These are phyloP conservation scores for Apiospora kogelbergensis DNA, from an alignment of 2,329 filamentous ascomycete species.

Conservation along the genomic window DNA sequence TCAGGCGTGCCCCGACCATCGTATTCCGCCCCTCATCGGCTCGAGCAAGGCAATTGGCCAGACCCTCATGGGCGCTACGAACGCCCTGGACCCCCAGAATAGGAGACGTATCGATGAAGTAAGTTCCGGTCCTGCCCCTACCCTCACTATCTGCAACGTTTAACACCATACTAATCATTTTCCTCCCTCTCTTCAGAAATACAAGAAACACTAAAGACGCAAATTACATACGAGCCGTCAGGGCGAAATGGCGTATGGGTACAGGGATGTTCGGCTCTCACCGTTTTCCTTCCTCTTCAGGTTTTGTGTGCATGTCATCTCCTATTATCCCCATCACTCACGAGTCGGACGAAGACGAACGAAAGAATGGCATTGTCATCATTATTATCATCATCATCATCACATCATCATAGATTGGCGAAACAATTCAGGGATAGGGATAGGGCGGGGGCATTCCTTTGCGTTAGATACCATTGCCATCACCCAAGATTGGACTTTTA, in stretches of 20 bases:
- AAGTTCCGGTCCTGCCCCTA: slow-evolving; percentile 44
- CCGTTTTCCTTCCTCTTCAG: not conserved
- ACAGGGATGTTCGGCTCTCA: not conserved
- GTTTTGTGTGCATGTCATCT: not conserved
- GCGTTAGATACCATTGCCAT: slow-evolving; percentile 9
- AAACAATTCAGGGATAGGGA: slow-evolving; percentile 6
- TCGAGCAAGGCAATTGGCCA: slow-evolving; percentile 86
- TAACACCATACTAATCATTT: slow-evolving; percentile 13
- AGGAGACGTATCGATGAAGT: slow-evolving; percentile 84
- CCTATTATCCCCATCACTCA: not conserved
- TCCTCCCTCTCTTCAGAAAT: slow-evolving; percentile 40
- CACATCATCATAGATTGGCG: slow-evolving; percentile 9
- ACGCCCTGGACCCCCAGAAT: slow-evolving; percentile 83
- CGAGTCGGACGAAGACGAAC: slow-evolving; percentile 1
- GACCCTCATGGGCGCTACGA: slow-evolving; percentile 88
- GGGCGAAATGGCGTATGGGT: not conserved
- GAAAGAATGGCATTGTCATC: not conserved
- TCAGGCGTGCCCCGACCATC: slow-evolving; percentile 85
- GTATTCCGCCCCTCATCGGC: slow-evolving; percentile 89
- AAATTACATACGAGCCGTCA: not conserved
- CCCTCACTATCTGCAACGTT: not conserved
- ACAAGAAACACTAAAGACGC: slow-evolving; percentile 43
- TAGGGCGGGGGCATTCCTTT: not conserved
- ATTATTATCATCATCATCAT: not conserved
- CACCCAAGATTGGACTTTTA: slow-evolving; percentile 11